These are phyloP conservation scores for Coemansia javaensis DNA, from an alignment of 192 early-diverging fungal species.

Conservation along the genomic window DNA sequence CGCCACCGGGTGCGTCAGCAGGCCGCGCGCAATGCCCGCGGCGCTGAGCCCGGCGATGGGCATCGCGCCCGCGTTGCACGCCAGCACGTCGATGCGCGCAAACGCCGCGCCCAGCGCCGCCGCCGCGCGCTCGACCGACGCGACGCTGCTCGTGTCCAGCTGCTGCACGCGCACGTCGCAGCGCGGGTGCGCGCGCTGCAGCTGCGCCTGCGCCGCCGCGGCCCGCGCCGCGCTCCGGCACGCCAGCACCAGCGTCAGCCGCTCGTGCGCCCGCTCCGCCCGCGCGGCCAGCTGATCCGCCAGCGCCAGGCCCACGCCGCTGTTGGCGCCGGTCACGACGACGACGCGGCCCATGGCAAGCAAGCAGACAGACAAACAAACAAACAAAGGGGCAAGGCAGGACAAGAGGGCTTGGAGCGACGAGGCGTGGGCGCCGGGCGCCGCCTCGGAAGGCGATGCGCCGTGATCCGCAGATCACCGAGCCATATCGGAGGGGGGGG, in stretches of 20 bases:
- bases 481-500: too few species aligned
- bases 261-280: background rate
- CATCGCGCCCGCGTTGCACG: constrained; percentile 52
- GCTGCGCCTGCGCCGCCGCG: constrained; percentile 8
- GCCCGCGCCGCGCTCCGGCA: constrained; percentile 36
- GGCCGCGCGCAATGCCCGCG: constrained; percentile 10
- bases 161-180: constrained; percentile 15
- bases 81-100: constrained; percentile 23
- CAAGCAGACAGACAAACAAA: background rate
- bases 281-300: constrained; percentile 10
- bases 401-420: too few species aligned
- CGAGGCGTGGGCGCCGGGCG: too few species aligned
- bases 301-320: constrained; percentile 39
- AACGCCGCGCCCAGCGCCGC: background rate
- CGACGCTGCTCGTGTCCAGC: constrained; percentile 44
- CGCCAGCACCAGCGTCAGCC: constrained; percentile 30
- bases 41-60: constrained; percentile 24
- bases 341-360: background rate
- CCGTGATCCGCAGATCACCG: too few species aligned
- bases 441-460: too few species aligned
- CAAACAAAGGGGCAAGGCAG: background rate
- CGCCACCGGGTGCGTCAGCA: constrained; percentile 28
- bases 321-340: constrained; percentile 42
- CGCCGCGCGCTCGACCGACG: constrained; percentile 28
- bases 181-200: constrained; percentile 5